Evolutionary conservation across 495 filamentous ascomycete genomes (phyloP).

Genomic region (Recurvomyces mirabilis): DNA sequence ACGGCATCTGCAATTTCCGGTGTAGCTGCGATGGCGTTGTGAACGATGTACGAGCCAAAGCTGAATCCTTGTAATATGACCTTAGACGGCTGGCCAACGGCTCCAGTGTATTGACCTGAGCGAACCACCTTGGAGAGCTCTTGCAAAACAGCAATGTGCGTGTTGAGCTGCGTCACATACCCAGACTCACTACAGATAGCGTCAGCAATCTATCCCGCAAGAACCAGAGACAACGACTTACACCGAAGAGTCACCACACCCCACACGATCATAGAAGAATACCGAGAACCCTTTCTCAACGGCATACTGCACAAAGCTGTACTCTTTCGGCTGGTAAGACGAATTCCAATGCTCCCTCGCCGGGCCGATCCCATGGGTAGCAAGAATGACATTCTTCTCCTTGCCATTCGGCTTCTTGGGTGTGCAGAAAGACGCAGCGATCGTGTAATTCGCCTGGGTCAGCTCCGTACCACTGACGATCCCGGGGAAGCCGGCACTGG

Average conservation of each 20-base stretch:
- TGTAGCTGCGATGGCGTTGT: constrained; percentile 15
- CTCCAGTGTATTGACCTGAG: background rate
- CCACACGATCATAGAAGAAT: constrained; percentile 23
- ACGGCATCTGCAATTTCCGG: constrained; percentile 22
- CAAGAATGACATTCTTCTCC: constrained; percentile 20
- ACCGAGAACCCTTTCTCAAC: constrained; percentile 19
- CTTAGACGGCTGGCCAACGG: constrained; percentile 8
- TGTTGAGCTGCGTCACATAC: background rate
- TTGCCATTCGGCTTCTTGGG: constrained; percentile 15
- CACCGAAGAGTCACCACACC: too few relatives aligned
- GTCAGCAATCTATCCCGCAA: too few relatives aligned
- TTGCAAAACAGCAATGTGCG: background rate
- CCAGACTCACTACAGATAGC: too few relatives aligned
- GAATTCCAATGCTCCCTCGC: constrained; percentile 21
- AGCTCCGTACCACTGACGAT: constrained; percentile 3
- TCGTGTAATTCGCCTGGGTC: constrained; percentile 15
- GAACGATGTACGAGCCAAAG: constrained; percentile 20
- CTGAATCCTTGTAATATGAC: constrained; percentile 18
- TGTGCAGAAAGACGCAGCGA: constrained; percentile 23
- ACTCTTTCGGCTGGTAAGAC: constrained; percentile 18
- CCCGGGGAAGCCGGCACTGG: constrained; percentile 4
- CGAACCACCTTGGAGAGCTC: background rate
- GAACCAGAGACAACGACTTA: too few relatives aligned
- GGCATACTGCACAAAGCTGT: constrained; percentile 22
- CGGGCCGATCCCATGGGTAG: constrained; percentile 22